A percentile compares a stretch with the other conserved stretches of the same genome.
Evolutionary conservation across 257 asterid genomes (phyloP).

Genomic region (Voacanga thouarsii): DNA sequence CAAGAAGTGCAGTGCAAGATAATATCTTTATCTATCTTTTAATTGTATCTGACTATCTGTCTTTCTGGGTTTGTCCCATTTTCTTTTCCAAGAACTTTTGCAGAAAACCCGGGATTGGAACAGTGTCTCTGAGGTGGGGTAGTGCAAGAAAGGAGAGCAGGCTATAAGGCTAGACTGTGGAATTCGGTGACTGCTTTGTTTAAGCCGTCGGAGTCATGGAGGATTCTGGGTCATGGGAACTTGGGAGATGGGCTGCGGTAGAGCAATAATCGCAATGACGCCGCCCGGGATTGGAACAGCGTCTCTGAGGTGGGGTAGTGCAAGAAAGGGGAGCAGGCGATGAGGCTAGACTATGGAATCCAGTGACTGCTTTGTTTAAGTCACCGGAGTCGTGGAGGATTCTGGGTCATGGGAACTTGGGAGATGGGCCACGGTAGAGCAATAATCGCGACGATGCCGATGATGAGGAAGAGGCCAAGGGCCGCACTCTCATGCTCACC

Average conservation of each 20-base stretch:
- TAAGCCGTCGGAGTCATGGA: no score
- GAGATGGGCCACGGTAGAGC: neutral
- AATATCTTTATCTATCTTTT: neutral
- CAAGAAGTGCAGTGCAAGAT: neutral
- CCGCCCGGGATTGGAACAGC: neutral
- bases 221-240: no score
- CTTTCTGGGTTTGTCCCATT: neutral
- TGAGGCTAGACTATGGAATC: neutral
- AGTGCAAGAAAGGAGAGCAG: no score
- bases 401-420: neutral
- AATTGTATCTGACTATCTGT: no score
- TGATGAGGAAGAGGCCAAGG: no score
- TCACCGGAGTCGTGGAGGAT: neutral
- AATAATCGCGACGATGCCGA: no score
- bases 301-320: neutral
- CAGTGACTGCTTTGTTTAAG: neutral
- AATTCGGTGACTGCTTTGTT: no score
- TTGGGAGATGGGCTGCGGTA: no score
- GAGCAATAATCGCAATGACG: no score
- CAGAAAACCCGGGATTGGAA: conserved; percentile 19
- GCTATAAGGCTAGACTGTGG: no score
- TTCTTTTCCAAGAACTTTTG: conserved; percentile 18
- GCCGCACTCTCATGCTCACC: no score
- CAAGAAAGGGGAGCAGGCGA: neutral
- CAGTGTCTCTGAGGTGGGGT: no score